phyloP scores from a whole-genome alignment of 495 filamentous ascomycete genomes.

The Penicillium lividum region DNA sequence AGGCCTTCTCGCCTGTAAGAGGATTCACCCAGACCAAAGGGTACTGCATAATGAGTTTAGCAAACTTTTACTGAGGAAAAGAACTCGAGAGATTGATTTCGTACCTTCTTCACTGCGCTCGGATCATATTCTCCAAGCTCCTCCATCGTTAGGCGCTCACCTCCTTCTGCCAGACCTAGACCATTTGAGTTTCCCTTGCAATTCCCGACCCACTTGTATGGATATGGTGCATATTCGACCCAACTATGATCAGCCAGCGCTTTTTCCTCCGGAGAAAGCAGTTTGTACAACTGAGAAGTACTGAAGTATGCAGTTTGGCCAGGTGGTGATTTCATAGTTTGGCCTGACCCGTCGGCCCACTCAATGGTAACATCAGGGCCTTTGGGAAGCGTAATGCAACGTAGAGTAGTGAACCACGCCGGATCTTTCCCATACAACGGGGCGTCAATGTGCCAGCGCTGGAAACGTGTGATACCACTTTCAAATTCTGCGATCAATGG shows the following conservation, averaged over 20 bases:
- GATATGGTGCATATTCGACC: constrained; percentile 45
- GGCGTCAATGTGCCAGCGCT: constrained; percentile 47
- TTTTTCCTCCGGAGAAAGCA: constrained; percentile 40
- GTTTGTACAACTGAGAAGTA: constrained; percentile 20
- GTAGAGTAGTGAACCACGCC: constrained; percentile 43
- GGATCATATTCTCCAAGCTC: constrained; percentile 35
- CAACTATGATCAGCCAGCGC: constrained; percentile 40
- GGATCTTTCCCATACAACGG: constrained; percentile 45
- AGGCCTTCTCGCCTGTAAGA: constrained; percentile 27
- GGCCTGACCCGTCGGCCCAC: constrained; percentile 43
- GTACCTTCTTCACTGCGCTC: constrained; percentile 31
- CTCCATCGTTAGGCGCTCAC: constrained; percentile 32
- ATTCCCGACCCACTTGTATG: constrained; percentile 39
- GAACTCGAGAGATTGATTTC: neutral
- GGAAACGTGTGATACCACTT: constrained; percentile 39
- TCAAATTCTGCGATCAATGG: constrained; percentile 7
- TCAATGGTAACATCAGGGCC: constrained; percentile 36
- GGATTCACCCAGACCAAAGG: constrained; percentile 46
- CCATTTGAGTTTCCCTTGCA: constrained; percentile 39
- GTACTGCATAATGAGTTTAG: constrained; percentile 16
- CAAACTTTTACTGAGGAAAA: neutral
- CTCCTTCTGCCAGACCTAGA: constrained; percentile 35
- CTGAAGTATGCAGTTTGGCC: neutral
- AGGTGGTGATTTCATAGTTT: constrained; percentile 13
- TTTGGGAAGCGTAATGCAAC: constrained; percentile 35